Evolutionary conservation across 139 green algal genomes (phyloP), one percentile per base, ranked within the genome.

Genomic region (Raphidocelis subcapitata): DNA sequence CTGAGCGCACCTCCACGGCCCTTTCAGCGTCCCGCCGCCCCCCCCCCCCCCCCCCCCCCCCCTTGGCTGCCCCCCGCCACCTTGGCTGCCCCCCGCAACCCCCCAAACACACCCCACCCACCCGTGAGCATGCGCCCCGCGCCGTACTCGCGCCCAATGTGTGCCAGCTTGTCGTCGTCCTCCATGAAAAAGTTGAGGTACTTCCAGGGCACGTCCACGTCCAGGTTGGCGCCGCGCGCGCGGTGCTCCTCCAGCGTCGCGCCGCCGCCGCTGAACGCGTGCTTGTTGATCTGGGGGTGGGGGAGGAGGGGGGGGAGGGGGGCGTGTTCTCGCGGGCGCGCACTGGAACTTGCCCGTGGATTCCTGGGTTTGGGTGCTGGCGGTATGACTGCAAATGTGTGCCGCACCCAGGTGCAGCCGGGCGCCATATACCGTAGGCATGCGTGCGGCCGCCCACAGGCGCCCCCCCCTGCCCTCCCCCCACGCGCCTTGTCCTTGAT

Each of bases 111-210:
- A 64, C 24, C 54, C 3, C 28, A 0, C 75, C 18, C 65, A 86
- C 79, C 95, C 2, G 91, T 98, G 26, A 99, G 82, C 95, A 99
- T 98, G 18, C 76, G 63, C 0, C 95, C 95, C 24, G 79, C 73
- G 32, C 74, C 77, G 74, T 99, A 99, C 69, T 96, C 91, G 0
- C 69, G 57, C 47, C 81, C 82, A 76, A 98, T 97, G 44, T 85
- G 16, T 26, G 75, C 73, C 57, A 98, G 86, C 76, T 87, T 65
- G 0, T 70, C 84, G 62, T 98, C 94, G 79, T 98, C 95, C 37
- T 98, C 93, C 75, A 98, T 56, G 87, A 99, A 98, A 77, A 99
- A 99, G 72, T 94, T 94, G 52, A 99, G 89, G 79, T 94, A 99
- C 86, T 98, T 97, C 81, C 86, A 97, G 28, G 91, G 77, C 57